Evolutionary conservation across 208 protist species (phyloP).

Genomic region (Wallacemonas rigidus): DNA sequence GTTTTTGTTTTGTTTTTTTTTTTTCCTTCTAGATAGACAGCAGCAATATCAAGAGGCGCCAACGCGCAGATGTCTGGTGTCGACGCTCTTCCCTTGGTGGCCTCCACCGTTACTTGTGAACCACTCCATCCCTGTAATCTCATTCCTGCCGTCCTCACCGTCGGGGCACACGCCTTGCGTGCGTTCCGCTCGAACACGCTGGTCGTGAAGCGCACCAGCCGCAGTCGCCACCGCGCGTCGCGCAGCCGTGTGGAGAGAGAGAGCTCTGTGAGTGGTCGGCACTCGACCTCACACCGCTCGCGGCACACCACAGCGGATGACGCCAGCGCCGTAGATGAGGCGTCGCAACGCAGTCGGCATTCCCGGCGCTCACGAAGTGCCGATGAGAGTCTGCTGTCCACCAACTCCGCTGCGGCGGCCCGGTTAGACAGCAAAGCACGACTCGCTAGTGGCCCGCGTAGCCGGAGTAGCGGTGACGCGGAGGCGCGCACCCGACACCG

Average conservation of each 20-base stretch:
- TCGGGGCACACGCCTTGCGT: conserved; percentile 43
- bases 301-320: too few species aligned
- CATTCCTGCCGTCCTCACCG: conserved; percentile 27
- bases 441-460: conserved; percentile 14
- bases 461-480: conserved; percentile 18
- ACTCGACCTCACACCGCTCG: conserved; percentile 18
- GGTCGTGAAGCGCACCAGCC: conserved; percentile 38
- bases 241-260: neutral
- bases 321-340: too few species aligned
- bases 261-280: conserved; percentile 8
- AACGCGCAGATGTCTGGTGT: neutral
- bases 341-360: neutral
- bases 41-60: neutral
- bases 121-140: conserved; percentile 67
- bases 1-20: conserved; percentile 3
- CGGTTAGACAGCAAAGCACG: too few species aligned
- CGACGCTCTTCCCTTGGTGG: conserved; percentile 9
- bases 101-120: conserved; percentile 31
- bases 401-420: neutral
- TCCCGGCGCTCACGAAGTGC: neutral
- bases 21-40: neutral
- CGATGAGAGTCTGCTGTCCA: conserved; percentile 4
- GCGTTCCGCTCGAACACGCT: conserved; percentile 66
- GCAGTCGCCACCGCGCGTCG: conserved; percentile 30
- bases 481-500: conserved; percentile 1